Evolutionary conservation across 768 basidiomycete genomes (phyloP).

Genomic region (Pleurotus cornucopiae): DNA sequence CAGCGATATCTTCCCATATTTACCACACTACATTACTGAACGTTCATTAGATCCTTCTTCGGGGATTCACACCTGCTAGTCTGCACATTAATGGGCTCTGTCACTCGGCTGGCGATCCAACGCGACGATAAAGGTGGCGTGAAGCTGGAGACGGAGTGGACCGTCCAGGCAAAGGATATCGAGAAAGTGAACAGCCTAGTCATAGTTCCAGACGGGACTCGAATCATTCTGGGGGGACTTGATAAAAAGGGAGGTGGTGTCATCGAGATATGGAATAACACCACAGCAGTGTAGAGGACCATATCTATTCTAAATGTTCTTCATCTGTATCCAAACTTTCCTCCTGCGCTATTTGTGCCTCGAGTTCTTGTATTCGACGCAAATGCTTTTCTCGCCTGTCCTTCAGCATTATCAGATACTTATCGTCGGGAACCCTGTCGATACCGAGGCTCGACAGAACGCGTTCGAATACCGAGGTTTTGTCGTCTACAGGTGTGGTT

Average conservation of each 20-base stretch:
- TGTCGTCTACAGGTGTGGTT: slow-evolving; percentile 11
- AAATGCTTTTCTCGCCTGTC: slow-evolving; percentile 51
- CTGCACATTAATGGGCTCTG: slow-evolving; percentile 59
- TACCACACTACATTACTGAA: neutral
- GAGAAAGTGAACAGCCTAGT: slow-evolving; percentile 67
- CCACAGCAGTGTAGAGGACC: slow-evolving; percentile 9
- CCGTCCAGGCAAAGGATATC: slow-evolving; percentile 33
- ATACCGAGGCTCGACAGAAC: slow-evolving; percentile 47
- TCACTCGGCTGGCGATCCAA: slow-evolving; percentile 45
- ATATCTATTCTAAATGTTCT: too few species aligned
- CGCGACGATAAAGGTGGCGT: slow-evolving; percentile 34
- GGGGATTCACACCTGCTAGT: slow-evolving; percentile 40
- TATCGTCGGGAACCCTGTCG: slow-evolving; percentile 62
- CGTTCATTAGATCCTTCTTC: slow-evolving; percentile 43
- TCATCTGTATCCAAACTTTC: slow-evolving; percentile 12
- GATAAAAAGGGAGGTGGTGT: slow-evolving; percentile 51
- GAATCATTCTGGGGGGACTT: slow-evolving; percentile 61
- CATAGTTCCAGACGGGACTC: slow-evolving; percentile 30
- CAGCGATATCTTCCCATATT: slow-evolving; percentile 16
- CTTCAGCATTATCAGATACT: slow-evolving; percentile 60
- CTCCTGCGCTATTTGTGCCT: slow-evolving; percentile 33
- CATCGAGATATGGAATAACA: slow-evolving; percentile 56
- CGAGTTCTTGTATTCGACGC: slow-evolving; percentile 55
- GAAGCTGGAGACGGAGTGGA: slow-evolving; percentile 43
- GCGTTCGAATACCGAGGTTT: slow-evolving; percentile 24